phyloP scores from a whole-genome alignment of 495 filamentous ascomycete genomes.

The Lophium mytilinum region DNA sequence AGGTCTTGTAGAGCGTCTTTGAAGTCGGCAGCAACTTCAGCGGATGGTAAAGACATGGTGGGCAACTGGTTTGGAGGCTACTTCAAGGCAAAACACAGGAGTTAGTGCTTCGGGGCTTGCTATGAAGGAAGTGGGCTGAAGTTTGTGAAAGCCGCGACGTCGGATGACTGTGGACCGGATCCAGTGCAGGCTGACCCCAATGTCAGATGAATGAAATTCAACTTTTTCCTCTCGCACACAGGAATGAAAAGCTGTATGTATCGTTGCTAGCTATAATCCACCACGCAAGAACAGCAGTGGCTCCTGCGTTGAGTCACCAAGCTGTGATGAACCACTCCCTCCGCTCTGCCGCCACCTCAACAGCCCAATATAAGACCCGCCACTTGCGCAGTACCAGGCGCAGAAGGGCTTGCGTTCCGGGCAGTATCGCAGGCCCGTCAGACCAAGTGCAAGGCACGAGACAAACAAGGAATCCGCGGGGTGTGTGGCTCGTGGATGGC shows the following conservation, averaged over 20 bases:
- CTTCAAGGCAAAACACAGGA: constrained; percentile 1
- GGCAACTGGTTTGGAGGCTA: constrained; percentile 17
- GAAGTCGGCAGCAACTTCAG: constrained; percentile 92
- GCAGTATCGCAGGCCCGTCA: neutral
- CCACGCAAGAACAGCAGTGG: constrained; percentile 9
- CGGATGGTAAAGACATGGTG: constrained; percentile 71
- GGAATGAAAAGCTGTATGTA: constrained; percentile 16
- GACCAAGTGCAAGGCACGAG: neutral
- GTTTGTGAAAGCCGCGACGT: neutral
- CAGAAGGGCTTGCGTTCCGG: neutral
- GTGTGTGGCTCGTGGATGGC: no score
- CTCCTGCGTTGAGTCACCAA: constrained; percentile 2
- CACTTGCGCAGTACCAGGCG: neutral
- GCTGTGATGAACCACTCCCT: constrained; percentile 13
- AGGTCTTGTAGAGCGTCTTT: constrained; percentile 86
- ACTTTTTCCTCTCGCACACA: constrained; percentile 22
- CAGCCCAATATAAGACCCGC: constrained; percentile 1
- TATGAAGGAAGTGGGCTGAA: constrained; percentile 8
- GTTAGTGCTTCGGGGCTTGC: constrained; percentile 7
- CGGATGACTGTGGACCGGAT: constrained; percentile 5
- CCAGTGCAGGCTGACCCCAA: constrained; percentile 10
- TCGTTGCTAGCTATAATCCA: constrained; percentile 24
- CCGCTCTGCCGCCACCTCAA: constrained; percentile 15
- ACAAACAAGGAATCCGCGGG: neutral
- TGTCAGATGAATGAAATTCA: constrained; percentile 17